Conservation (phyloP, 2,329 filamentous ascomycete species). For the Clathrospora elynae region DNA sequence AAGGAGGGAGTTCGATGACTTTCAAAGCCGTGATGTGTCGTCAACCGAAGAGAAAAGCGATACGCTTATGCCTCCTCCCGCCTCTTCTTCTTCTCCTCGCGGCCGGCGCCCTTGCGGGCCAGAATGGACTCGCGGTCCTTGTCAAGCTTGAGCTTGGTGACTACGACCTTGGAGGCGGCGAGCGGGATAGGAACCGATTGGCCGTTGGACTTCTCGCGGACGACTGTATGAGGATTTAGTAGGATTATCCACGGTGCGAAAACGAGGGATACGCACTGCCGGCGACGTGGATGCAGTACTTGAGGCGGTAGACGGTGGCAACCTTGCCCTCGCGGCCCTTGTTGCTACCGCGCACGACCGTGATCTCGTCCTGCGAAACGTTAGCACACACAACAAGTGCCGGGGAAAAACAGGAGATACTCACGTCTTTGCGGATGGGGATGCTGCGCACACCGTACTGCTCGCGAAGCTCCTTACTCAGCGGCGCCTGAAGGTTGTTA, state of each 20-base stretch:
- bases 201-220: conserved; percentile 96
- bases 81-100: conserved; percentile 77
- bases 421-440: conserved; percentile 87
- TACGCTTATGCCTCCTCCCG: conserved; percentile 55
- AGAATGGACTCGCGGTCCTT: conserved; percentile 91
- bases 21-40: conserved; percentile 48
- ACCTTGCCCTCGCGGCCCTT: conserved; percentile 99
- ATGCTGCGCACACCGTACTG: conserved; percentile 95
- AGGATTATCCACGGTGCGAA: not conserved
- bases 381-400: conserved; percentile 33
- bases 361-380: conserved; percentile 70
- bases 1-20: conserved; percentile 39
- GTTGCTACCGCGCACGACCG: conserved; percentile 87
- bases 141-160: conserved; percentile 98
- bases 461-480: conserved; percentile 84
- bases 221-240: conserved; percentile 58
- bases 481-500: conserved; percentile 46
- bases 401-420: conserved; percentile 44
- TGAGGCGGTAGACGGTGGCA: conserved; percentile 78
- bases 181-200: conserved; percentile 94
- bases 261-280: conserved; percentile 55
- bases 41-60: conserved; percentile 40
- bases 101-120: conserved; percentile 80
- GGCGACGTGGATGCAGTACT: conserved; percentile 97
- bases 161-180: conserved; percentile 94